Percentiles rank a stretch among this genome's conserved stretches.
Evolutionary conservation across 495 filamentous ascomycete species (phyloP).

Genomic region (Thermochaetoides thermophila): DNA sequence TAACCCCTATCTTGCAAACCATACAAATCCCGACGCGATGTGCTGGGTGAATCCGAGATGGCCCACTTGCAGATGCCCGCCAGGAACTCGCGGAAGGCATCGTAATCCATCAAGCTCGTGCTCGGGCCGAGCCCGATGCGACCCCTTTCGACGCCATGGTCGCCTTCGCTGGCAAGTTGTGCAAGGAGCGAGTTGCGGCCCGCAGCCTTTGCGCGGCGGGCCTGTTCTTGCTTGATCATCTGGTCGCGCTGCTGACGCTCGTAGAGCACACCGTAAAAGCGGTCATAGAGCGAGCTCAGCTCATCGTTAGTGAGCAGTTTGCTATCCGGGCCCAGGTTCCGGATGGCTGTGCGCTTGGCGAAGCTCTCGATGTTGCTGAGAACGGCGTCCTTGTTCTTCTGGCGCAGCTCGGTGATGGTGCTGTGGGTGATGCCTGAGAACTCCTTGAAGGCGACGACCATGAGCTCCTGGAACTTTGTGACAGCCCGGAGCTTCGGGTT

Average conservation of each 20-base stretch:
- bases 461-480: constrained; percentile 90
- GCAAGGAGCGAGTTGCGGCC: constrained; percentile 40
- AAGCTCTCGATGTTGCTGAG: constrained; percentile 92
- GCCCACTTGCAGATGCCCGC: constrained; percentile 85
- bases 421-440: constrained; percentile 89
- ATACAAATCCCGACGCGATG: constrained; percentile 38
- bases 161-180: constrained; percentile 26
- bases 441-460: constrained; percentile 97
- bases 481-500: constrained; percentile 86
- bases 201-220: constrained; percentile 44
- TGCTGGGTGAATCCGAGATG: constrained; percentile 54
- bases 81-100: constrained; percentile 86
- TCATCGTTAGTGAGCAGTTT: constrained; percentile 77
- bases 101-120: constrained; percentile 85
- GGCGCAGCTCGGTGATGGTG: constrained; percentile 75
- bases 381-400: constrained; percentile 84
- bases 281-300: constrained; percentile 76
- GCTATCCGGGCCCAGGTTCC: constrained; percentile 90
- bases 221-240: constrained; percentile 60
- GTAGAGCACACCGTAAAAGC: constrained; percentile 81
- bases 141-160: constrained; percentile 48
- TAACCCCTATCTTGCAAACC: constrained; percentile 40
- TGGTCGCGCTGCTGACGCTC: constrained; percentile 74
- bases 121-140: constrained; percentile 83
- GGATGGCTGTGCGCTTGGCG: constrained; percentile 87